Base-by-base conservation (phyloP, 805 yeast genomes). In the Candida pseudoglaebosa region DNA sequence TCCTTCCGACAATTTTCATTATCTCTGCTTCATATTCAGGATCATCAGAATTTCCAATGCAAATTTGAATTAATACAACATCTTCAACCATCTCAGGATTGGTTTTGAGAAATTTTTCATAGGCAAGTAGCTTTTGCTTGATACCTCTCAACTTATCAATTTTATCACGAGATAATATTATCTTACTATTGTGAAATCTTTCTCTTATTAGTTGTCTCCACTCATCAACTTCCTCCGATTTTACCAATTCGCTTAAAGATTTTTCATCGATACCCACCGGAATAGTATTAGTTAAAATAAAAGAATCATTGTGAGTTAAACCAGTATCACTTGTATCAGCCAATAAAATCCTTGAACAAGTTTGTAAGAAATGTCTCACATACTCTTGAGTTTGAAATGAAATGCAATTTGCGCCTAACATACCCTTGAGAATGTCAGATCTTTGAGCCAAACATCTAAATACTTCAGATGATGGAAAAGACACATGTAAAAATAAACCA, bases 401-500 rank as follows among this genome's bases (percentile, higher is more conserved):
- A 33, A 93, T 75, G 41, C 84, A 78, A 54, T 87, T 88, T 1
- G 98, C 89, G 9, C 96, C 98, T 21, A 93, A 66, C 64, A 93
- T 76, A 14, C 99, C 98, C 53, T 87, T 95, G 42, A 93, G 70
- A 35, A 93, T 67, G 53, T 85, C 83, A 41, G 79, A 72, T 48
- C 99, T 75, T 61, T 85, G 85, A 26, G 96, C 81, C 26, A 95
- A 62, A 49, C 95, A 85, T 45, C 97, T 75, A 66, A 93, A 88
- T 58, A 90, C 89, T 61, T 93, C 99, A 13, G 89, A 82, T 18
- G 95, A 81, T 10, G 97, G 96, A 73, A 91, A 90, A n/a, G 97
- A 96, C 3, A 87, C 76, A 59, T 90, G 96, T 47, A 90, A 62
- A 60, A 77, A 89, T 38, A 85, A 77, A 12, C 91, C 93, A 47